Evolutionary conservation across 2,329 filamentous ascomycete species (phyloP).

Genomic region (Tolypocladium paradoxum): DNA sequence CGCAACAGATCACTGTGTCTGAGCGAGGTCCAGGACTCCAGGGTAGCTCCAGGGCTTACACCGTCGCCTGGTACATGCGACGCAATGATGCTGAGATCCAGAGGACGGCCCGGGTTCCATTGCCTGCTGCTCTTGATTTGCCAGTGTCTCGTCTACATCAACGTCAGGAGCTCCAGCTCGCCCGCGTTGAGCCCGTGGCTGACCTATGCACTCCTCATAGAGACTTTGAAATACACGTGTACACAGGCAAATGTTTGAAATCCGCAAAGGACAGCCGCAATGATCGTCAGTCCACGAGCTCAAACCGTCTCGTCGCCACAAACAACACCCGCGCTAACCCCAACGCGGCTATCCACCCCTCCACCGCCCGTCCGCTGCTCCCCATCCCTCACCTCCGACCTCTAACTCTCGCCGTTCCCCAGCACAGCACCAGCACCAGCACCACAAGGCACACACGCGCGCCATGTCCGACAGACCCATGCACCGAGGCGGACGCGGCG

Average conservation of each 20-base stretch:
- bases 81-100: background rate
- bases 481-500: constrained; percentile 32
- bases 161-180: background rate
- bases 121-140: background rate
- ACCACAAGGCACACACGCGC: background rate
- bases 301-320: too few species aligned
- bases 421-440: background rate
- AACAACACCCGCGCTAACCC: background rate
- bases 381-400: background rate
- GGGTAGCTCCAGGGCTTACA: background rate
- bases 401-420: background rate
- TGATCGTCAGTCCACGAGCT: background rate
- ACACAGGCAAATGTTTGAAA: background rate
- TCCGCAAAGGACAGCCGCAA: background rate
- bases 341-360: background rate
- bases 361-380: background rate
- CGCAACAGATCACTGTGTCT: too few species aligned
- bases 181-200: background rate
- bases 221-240: too few species aligned
- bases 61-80: background rate
- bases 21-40: too few species aligned
- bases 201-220: too few species aligned
- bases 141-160: background rate
- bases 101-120: background rate
- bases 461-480: constrained; percentile 40